phyloP scores from a whole-genome alignment of 2,329 filamentous ascomycete species.

The Tolypocladium capitatum region DNA sequence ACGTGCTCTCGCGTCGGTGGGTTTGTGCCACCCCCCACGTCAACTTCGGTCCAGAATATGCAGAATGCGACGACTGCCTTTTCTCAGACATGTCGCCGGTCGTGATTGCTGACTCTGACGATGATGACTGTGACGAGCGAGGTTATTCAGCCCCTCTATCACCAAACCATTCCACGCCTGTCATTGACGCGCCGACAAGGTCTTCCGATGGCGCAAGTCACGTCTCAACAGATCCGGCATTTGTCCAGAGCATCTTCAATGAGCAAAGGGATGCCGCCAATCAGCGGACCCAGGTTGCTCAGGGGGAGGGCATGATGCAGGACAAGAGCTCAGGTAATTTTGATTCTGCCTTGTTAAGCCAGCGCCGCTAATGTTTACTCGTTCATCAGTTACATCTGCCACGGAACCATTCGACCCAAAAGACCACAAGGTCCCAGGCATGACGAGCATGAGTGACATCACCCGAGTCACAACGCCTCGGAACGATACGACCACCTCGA shows the following conservation, averaged over 20 bases:
- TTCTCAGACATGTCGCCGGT: constrained; percentile 8
- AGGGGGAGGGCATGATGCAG: neutral
- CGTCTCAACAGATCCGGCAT: constrained; percentile 32
- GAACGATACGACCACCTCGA: neutral
- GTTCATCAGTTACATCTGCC: no score
- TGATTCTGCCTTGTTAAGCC: no score
- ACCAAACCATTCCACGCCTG: neutral
- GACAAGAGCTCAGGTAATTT: neutral
- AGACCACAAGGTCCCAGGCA: neutral
- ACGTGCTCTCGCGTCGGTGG: neutral
- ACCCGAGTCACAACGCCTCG: neutral
- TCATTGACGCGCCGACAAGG: constrained; percentile 3
- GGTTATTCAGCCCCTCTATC: constrained; percentile 8
- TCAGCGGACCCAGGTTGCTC: constrained; percentile 4
- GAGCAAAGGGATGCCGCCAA: constrained; percentile 26
- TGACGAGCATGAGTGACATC: neutral
- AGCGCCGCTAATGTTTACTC: neutral
- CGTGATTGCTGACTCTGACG: constrained; percentile 26
- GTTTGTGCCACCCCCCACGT: neutral
- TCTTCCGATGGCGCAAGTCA: constrained; percentile 14
- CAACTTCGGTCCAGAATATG: no score
- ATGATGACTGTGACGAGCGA: constrained; percentile 16
- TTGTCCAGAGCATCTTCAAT: constrained; percentile 34
- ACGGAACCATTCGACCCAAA: neutral
- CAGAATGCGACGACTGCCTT: neutral